phyloP scores from a whole-genome alignment of 805 yeast species.

The Suhomyces xylopsoci region DNA sequence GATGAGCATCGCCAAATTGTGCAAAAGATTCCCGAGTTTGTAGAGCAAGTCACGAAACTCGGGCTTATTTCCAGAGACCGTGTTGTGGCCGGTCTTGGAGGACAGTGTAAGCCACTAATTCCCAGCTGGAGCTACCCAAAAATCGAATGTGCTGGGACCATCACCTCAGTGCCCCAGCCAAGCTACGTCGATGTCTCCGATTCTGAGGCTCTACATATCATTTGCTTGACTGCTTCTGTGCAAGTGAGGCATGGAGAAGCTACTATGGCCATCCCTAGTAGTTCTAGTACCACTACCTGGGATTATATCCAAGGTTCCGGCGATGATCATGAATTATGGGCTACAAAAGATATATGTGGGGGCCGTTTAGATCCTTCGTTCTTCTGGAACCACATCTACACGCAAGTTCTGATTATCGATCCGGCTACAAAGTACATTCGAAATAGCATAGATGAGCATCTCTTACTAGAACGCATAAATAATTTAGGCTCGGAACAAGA shows the following conservation, averaged over 20 bases:
- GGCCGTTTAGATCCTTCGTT: conserved; percentile 48
- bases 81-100: conserved; percentile 27
- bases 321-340: conserved; percentile 91
- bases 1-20: conserved; percentile 57
- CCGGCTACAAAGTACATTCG: conserved; percentile 17
- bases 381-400: conserved; percentile 50
- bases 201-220: neutral
- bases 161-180: conserved; percentile 23
- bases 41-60: conserved; percentile 23
- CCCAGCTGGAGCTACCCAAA: conserved; percentile 70
- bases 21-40: conserved; percentile 14
- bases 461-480: conserved; percentile 10
- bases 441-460: conserved; percentile 22
- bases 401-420: conserved; percentile 17
- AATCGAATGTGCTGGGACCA: conserved; percentile 28
- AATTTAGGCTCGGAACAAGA: neutral
- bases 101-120: conserved; percentile 45
- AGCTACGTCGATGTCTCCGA: conserved; percentile 2
- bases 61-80: conserved; percentile 35
- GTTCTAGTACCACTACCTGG: conserved; percentile 13
- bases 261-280: neutral
- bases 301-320: conserved; percentile 89
- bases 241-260: conserved; percentile 16
- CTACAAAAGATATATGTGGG: conserved; percentile 35
- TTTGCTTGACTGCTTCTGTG: conserved; percentile 61